phyloP scores from a whole-genome alignment of 2,329 filamentous ascomycete species.

The Blastomyces gilchristii region DNA sequence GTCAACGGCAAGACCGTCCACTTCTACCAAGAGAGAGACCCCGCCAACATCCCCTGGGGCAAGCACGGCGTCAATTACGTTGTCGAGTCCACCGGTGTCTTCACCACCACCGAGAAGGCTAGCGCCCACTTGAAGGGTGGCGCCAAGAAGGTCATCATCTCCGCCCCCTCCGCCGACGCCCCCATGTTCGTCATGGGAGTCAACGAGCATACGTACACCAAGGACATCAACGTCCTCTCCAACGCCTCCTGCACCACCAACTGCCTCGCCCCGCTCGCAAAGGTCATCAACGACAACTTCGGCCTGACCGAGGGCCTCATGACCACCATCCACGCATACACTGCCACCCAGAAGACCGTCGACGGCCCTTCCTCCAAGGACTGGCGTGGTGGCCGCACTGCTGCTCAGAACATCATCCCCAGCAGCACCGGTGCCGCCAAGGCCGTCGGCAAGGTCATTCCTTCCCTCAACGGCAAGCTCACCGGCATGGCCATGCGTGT shows the following conservation, averaged over 20 bases:
- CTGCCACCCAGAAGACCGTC: constrained; percentile 98
- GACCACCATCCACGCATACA: constrained; percentile 99
- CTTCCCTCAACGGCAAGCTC: constrained; percentile 95
- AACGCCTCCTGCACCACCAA: constrained; percentile 99
- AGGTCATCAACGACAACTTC: constrained; percentile 98
- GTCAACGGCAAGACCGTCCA: constrained; percentile 92
- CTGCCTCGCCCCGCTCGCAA: constrained; percentile 98
- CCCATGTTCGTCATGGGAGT: constrained; percentile 99
- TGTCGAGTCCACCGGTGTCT: constrained; percentile 96
- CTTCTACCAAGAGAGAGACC: constrained; percentile 92
- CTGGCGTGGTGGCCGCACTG: constrained; percentile 97
- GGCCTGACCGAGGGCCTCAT: constrained; percentile 97
- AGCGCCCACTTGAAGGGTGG: constrained; percentile 87
- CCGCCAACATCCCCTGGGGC: constrained; percentile 78
- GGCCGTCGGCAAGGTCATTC: constrained; percentile 99
- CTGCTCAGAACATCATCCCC: constrained; percentile 99
- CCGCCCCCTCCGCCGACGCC: constrained; percentile 56
- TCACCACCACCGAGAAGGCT: constrained; percentile 97
- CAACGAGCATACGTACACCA: constrained; percentile 90
- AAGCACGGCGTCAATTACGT: constrained; percentile 85
- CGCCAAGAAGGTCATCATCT: constrained; percentile 90
- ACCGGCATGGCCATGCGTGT: constrained; percentile 99
- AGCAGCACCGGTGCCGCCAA: constrained; percentile 98
- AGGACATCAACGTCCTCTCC: constrained; percentile 85
- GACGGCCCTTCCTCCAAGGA: constrained; percentile 97